phyloP scores from a whole-genome alignment of 176 grass and related monocot species.

The Oryza brachyantha region DNA sequence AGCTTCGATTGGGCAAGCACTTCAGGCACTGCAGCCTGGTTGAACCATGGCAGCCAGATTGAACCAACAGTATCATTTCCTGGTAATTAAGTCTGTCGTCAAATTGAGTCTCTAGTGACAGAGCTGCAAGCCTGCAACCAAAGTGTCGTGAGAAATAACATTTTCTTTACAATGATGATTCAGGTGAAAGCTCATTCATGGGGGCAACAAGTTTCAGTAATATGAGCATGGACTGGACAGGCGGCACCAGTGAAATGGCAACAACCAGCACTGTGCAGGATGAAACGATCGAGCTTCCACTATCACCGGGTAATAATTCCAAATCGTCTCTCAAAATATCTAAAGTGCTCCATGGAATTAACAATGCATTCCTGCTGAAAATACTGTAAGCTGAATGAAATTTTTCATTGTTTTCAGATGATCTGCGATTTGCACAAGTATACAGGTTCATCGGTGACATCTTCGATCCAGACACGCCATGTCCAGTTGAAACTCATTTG shows the following conservation, averaged over 20 bases:
- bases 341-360: not conserved
- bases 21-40: slow-evolving; percentile 31
- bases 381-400: not conserved
- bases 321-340: not conserved
- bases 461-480: slow-evolving; percentile 58
- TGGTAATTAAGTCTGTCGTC: slow-evolving; percentile 7
- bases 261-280: not conserved
- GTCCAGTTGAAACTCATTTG: slow-evolving; percentile 35
- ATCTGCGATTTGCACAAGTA: slow-evolving; percentile 59
- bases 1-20: slow-evolving; percentile 41
- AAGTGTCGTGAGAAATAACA: not conserved
- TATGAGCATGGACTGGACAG: not conserved
- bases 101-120: not conserved
- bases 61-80: not conserved
- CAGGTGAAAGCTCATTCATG: slow-evolving; percentile 19
- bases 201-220: slow-evolving; percentile 24
- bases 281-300: slow-evolving; percentile 32
- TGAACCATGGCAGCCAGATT: not conserved
- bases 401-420: slow-evolving; percentile 22
- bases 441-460: slow-evolving; percentile 87
- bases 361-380: not conserved
- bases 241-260: not conserved
- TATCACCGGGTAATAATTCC: slow-evolving; percentile 27
- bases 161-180: not conserved
- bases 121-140: not conserved